These are phyloP conservation scores for Suhomyces terraborum DNA, from an alignment of 1,139 yeast species.

Conservation along the genomic window DNA sequence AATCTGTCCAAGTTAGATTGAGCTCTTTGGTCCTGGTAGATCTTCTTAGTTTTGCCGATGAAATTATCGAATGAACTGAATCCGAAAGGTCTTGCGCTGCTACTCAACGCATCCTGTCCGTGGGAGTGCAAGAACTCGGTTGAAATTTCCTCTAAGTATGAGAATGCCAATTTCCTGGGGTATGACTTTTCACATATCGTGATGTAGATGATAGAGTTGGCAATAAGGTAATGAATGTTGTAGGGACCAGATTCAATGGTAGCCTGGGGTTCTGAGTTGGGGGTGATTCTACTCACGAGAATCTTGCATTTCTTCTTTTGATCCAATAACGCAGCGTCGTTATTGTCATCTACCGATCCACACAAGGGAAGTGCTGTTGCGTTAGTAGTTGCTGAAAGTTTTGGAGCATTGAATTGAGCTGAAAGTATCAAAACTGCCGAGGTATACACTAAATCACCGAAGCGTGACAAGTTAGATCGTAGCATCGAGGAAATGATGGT, in stretches of 20 bases:
- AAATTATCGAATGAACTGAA: constrained; percentile 83
- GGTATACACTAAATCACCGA: too few species aligned
- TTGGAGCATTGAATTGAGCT: too few species aligned
- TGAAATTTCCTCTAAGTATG: constrained; percentile 79
- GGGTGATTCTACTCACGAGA: constrained; percentile 72
- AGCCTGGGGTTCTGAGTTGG: constrained; percentile 82
- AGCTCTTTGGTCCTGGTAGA: constrained; percentile 89
- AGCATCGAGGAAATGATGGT: too few species aligned
- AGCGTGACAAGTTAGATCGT: too few species aligned
- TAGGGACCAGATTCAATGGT: constrained; percentile 77
- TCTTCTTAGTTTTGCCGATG: constrained; percentile 81
- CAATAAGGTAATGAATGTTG: constrained; percentile 74
- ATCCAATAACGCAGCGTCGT: constrained; percentile 56
- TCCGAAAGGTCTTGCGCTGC: constrained; percentile 80
- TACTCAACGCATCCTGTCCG: constrained; percentile 65
- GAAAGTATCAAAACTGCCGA: too few species aligned
- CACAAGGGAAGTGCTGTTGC: constrained; percentile 77
- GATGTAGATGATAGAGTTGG: constrained; percentile 67
- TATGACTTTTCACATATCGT: constrained; percentile 76
- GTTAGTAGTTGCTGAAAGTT: too few species aligned
- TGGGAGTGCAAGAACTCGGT: constrained; percentile 81
- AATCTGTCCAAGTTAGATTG: constrained; percentile 83
- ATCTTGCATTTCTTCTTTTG: constrained; percentile 86
- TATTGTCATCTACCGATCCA: constrained; percentile 89
- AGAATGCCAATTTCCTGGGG: constrained; percentile 87